Evolutionary conservation across 768 basidiomycete genomes (phyloP).

Genomic region (Coprinopsis strossmayeri): DNA sequence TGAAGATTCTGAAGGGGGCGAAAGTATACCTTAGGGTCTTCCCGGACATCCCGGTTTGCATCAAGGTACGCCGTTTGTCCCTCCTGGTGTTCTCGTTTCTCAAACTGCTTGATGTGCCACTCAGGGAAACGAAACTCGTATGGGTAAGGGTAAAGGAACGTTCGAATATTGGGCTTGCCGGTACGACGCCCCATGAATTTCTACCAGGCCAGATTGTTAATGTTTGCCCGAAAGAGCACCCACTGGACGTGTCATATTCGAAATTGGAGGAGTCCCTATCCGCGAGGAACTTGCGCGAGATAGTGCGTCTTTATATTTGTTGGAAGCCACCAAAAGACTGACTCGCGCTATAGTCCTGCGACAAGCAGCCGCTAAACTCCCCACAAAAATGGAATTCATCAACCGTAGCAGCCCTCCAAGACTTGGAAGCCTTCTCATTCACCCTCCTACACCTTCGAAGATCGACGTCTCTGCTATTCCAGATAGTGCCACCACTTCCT

Average conservation of each 20-base stretch:
- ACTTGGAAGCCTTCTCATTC: constrained; percentile 58
- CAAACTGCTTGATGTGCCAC: not conserved
- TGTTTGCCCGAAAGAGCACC: constrained; percentile 51
- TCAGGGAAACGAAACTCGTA: constrained; percentile 96
- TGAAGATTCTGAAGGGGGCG: constrained; percentile 84
- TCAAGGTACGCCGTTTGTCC: constrained; percentile 57
- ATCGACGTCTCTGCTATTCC: constrained; percentile 12
- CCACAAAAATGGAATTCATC: constrained; percentile 86
- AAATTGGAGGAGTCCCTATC: constrained; percentile 85
- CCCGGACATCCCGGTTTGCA: constrained; percentile 95
- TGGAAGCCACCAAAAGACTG: not conserved
- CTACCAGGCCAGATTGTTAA: not conserved
- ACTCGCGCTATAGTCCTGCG: constrained; percentile 57
- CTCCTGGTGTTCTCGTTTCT: not conserved
- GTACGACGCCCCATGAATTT: constrained; percentile 31
- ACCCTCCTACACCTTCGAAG: constrained; percentile 30
- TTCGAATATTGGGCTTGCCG: constrained; percentile 97
- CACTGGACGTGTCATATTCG: constrained; percentile 86
- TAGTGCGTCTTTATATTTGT: constrained; percentile 58
- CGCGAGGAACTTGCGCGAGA: constrained; percentile 91
- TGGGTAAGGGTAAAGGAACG: constrained; percentile 98
- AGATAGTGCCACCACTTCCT: too few relatives aligned
- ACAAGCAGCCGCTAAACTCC: constrained; percentile 82
- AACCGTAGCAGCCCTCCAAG: constrained; percentile 61
- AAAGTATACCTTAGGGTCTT: constrained; percentile 88